Evolutionary conservation across 805 yeast genomes (phyloP).

Genomic region (Brettanomyces anomalus): DNA sequence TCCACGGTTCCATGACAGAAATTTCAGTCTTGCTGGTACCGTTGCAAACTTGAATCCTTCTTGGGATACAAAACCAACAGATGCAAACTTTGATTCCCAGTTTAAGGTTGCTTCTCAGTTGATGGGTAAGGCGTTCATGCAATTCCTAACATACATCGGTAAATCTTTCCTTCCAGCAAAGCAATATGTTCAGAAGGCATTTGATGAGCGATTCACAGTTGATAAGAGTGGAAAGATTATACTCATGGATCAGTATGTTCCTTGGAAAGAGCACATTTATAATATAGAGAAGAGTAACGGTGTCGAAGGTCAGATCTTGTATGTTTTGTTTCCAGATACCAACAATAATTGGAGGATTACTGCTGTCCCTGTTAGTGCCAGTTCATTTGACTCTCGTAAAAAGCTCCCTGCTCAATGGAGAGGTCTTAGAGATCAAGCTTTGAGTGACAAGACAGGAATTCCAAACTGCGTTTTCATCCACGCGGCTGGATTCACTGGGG

Average conservation of each 20-base stretch:
- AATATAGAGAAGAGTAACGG: slow-evolving; percentile 54
- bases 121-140: slow-evolving; percentile 76
- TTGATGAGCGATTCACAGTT: slow-evolving; percentile 47
- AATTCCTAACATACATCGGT: slow-evolving; percentile 62
- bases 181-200: slow-evolving; percentile 62
- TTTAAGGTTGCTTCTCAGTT: slow-evolving; percentile 66
- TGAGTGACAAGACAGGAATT: slow-evolving; percentile 68
- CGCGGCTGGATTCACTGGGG: slow-evolving; percentile 97
- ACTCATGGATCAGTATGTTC: slow-evolving; percentile 67
- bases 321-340: slow-evolving; percentile 76
- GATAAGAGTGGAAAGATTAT: slow-evolving; percentile 68
- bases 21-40: slow-evolving; percentile 68
- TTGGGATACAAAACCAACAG: slow-evolving; percentile 67
- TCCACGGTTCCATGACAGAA: slow-evolving; percentile 62
- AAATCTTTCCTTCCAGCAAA: slow-evolving; percentile 90
- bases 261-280: slow-evolving; percentile 93
- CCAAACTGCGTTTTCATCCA: slow-evolving; percentile 86
- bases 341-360: slow-evolving; percentile 74
- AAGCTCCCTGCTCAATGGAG: slow-evolving; percentile 89
- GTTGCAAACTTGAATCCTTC: slow-evolving; percentile 77
- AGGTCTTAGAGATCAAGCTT: slow-evolving; percentile 86
- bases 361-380: slow-evolving; percentile 75
- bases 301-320: slow-evolving; percentile 50
- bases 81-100: slow-evolving; percentile 54
- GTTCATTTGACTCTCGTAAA: slow-evolving; percentile 76